Base-by-base conservation (phyloP, 352 stramenopile species). In the Globisporangium perplexum region DNA sequence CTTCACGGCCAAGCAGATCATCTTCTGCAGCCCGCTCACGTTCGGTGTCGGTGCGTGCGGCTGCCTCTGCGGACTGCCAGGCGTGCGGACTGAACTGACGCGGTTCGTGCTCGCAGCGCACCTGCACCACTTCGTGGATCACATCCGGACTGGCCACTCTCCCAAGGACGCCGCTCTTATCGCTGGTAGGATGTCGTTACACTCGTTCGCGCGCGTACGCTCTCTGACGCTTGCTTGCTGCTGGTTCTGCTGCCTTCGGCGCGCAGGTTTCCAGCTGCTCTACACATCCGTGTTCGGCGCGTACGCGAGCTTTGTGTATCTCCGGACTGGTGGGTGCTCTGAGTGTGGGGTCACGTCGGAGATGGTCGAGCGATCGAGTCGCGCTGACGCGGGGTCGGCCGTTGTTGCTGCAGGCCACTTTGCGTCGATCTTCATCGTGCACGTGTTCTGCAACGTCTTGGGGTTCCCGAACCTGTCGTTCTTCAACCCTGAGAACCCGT, bases 221-320 rank as follows among this genome's bases (percentile, higher is more conserved):
- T 12, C 10, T 8, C 30, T 35, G 30, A 35, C 30, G 7, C 12
- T 17, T 10, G 36, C 17, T 5, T 10, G 15, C 14, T 24, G 39
- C 11, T 45, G 38, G 3, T 44, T 5, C 38, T n/a, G 18, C 36
- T 22, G 1, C 14, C 58, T 12, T 50, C 3, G 35, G 36, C 20
- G 30, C 44, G 26, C n/a, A 93, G 81, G 79, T 15, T 95, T 97
- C 66, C 95, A 98, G 77, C 85, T 98, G 50, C 65, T 89, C 33
- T 98, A 98, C 66, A 98, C 95, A n/a, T 95, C 82, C 6, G 64
- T 98, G 17, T 98, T 98, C 76, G 95, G 95, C 54, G 85, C 86
- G 5, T 98, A 98, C 66, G 87, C 83, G n/a, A 95, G 88, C 2
- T 97, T 97, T 67, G 60, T 96, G 39, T 98, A 94, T 66, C 60